Evolutionary conservation across 306 rosid genomes (phyloP), one percentile per base, ranked within the genome.

Genomic region (Prinsepia uniflora): DNA sequence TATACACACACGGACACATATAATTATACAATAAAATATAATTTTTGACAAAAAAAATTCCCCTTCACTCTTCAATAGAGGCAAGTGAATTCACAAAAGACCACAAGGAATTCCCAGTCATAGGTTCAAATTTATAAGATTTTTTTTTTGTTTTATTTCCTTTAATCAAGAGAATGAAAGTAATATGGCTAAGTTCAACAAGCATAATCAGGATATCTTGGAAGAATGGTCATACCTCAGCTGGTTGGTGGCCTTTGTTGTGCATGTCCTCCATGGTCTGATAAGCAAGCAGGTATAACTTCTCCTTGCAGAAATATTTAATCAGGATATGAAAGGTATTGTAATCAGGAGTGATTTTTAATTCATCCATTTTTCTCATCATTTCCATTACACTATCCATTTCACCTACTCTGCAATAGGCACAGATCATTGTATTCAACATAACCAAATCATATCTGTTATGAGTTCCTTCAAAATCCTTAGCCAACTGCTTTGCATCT

Each of bases 341-440:
- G 78, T 81, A 86, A 83, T 86, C 92, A 74, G 98, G 98, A 81
- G 81, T 86, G 71, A 94, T 89, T 45, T 90, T 90, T 65, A 90
- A 74, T 71, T 84, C 86, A 74, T 94, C 98, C 94, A 94, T 94
- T 83, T 90, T 94, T 85, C 70, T 84, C 72, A 94, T 85, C 84
- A 89, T 85, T 88, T 87, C 90, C 96, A 88, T 94, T 47, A 89
- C 96, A 55, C 96, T 90, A 58, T 89, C 91, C 92, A 87, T 94
- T 83, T 94, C 98, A 34, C 97, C 97, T n/a, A 81, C 89, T 81
- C 96, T 84, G 80, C 97, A 94, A 80, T 90, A 94, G 70, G 98
- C 97, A 79, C 95, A 94, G 70, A 94, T 88, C 92, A 90, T 88
- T 34, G 96, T 81, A 72, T 94, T 94, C 84, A 86, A 76, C 81